Evolutionary conservation across 1,284 basidiomycete species (phyloP), one percentile per base, ranked within the genome.

Genomic region (Mycena citricolor): DNA sequence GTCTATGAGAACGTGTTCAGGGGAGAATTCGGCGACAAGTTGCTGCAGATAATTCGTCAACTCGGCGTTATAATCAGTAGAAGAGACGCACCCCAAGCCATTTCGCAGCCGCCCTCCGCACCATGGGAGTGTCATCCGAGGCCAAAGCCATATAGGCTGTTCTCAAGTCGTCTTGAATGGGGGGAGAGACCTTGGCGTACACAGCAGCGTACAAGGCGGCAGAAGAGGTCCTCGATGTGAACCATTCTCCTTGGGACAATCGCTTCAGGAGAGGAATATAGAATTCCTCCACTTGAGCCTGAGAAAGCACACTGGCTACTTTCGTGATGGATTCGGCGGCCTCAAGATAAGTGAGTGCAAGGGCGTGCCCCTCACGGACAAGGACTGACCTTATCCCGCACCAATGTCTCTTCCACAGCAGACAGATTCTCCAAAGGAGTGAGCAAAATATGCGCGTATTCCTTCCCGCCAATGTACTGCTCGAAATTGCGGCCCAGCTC

Each of bases 41-140:
- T 85, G 76, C 88, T 95, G 56, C 32, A 31, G 32, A 34, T 16
- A 26, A n/a, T n/a, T n/a, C n/a, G n/a, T 30, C n/a, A 36, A 40
- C 43, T 24, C 23, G 39, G 8, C 28, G 24, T 28, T n/a, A 28
- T 17, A 38, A 44, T 42, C 39, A 23, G 20, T 32, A 33, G 25
- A 17, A 20, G 38, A 44, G 14, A 81, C 90, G 64, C 64, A 95
- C 92, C 36, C 90, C 94, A 42, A 99, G 85, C 77, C 90, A 94
- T 66, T 94, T 97, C 10, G 95, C 94, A 36, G 94, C 94, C 20
- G 97, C 94, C 53, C 97, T 79, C 61, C 95, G 80, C 52, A 99
- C 97, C 97, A 99, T 99, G 25, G 97, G 97, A 12, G 97, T 99
- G 64, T 99, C 97, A 63, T 99, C 97, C 24, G 84, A 79, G 32